These are phyloP conservation scores for Verticillium klebahnii DNA, from an alignment of 2,329 filamentous ascomycete genomes.

Conservation along the genomic window DNA sequence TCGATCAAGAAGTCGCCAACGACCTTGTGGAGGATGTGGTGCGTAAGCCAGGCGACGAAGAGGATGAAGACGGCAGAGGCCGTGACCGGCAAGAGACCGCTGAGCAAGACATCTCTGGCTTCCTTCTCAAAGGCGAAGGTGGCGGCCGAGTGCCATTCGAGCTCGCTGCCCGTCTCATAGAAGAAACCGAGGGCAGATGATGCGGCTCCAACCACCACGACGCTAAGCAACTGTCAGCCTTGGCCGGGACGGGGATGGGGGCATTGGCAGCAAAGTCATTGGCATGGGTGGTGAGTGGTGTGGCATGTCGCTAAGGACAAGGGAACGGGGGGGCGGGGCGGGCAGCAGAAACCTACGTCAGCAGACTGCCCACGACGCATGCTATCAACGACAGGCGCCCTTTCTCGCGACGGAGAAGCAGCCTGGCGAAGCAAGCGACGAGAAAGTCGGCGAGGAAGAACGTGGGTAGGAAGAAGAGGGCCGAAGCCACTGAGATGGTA, in stretches of 20 bases:
- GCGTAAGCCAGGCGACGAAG: constrained; percentile 16
- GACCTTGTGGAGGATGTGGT: constrained; percentile 17
- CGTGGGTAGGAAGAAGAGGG: constrained; percentile 24
- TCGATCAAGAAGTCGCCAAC: constrained; percentile 16
- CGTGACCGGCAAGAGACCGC: constrained; percentile 16
- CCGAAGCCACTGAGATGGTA: constrained; percentile 17
- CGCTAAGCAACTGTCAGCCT: constrained; percentile 10
- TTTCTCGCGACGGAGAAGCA: constrained; percentile 23
- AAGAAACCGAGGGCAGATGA: constrained; percentile 26
- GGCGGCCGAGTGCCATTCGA: constrained; percentile 25
- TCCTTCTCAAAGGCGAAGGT: constrained; percentile 23
- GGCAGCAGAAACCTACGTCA: constrained; percentile 18
- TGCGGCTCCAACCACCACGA: constrained; percentile 20
- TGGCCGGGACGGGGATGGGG: neutral
- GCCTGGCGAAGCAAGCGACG: constrained; percentile 24
- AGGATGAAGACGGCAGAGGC: constrained; percentile 14
- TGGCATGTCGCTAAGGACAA: neutral
- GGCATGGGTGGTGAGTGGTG: neutral
- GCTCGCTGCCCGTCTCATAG: constrained; percentile 23
- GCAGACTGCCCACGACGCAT: constrained; percentile 15
- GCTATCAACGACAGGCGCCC: constrained; percentile 13
- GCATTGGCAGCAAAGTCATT: neutral
- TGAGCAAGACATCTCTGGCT: constrained; percentile 24
- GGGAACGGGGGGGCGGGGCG: neutral
- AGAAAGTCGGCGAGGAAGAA: constrained; percentile 29